A percentile compares a stretch with the other conserved stretches of the same genome.
phyloP scores from a whole-genome alignment of 176 grass and related monocot species.

The Tuctoria greenei region DNA sequence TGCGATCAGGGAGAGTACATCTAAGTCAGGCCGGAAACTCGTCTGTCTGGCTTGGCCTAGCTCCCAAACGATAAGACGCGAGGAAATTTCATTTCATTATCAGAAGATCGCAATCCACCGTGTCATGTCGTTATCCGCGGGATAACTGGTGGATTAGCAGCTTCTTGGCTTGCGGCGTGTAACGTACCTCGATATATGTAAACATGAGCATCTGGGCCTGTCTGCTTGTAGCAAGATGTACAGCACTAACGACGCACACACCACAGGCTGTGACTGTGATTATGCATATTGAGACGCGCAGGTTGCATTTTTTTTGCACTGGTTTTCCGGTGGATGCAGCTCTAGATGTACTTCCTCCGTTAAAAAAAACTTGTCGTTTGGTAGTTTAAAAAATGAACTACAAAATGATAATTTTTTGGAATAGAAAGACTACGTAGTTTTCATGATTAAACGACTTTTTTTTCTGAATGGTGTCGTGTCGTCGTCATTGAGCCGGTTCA shows the following conservation, averaged over 20 bases:
- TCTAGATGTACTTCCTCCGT: too few relatives aligned
- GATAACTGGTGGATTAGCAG: background rate
- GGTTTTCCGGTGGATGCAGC: too few relatives aligned
- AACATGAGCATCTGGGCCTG: constrained; percentile 22
- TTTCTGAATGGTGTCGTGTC: too few relatives aligned
- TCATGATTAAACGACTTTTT: too few relatives aligned
- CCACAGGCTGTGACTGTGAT: background rate
- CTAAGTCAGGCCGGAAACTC: constrained; percentile 1
- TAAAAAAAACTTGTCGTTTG: too few relatives aligned
- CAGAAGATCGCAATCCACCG: background rate
- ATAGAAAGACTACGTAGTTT: too few relatives aligned
- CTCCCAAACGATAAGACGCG: constrained; percentile 13
- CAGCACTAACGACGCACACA: background rate
- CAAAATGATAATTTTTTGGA: too few relatives aligned
- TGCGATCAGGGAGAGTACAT: background rate
- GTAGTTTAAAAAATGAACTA: too few relatives aligned
- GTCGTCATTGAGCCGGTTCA: too few relatives aligned
- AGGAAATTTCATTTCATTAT: constrained; percentile 9
- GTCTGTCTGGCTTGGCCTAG: constrained; percentile 20
- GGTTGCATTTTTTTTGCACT: too few relatives aligned
- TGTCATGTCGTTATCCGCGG: background rate
- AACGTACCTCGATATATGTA: background rate
- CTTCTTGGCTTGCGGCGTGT: background rate
- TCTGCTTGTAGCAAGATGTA: background rate
- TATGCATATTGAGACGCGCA: too few relatives aligned